A percentile compares a stretch with the other conserved stretches of the same genome.
Conservation (phyloP, 768 basidiomycete genomes). For the Auricularia sp. region DNA sequence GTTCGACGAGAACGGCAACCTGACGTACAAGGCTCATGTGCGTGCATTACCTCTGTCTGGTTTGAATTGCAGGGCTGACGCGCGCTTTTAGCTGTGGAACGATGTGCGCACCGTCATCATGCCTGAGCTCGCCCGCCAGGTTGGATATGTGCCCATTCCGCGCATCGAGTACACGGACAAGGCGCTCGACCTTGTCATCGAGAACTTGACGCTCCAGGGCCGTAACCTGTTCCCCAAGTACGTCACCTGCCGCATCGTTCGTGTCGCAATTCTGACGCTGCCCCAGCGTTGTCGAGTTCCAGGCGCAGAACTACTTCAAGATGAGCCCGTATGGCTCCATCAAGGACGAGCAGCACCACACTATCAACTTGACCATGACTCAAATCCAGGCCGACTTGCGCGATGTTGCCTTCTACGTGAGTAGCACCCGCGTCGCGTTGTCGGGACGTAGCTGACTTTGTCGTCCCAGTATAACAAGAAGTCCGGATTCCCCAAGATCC, state of each 20-base stretch:
- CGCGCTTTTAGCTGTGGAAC: conserved; percentile 5
- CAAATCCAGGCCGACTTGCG: conserved; percentile 93
- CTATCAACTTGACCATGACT: conserved; percentile 61
- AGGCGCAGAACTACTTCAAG: conserved; percentile 73
- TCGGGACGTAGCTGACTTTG: not conserved
- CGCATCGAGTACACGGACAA: conserved; percentile 91
- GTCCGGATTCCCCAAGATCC: conserved; percentile 69
- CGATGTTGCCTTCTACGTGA: conserved; percentile 74
- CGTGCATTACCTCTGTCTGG: not conserved
- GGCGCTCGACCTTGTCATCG: conserved; percentile 76
- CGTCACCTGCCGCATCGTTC: not conserved
- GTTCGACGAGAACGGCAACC: conserved; percentile 67
- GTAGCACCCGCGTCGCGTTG: not conserved
- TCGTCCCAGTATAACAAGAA: conserved; percentile 45
- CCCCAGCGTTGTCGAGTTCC: conserved; percentile 41
- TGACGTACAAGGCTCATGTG: conserved; percentile 80
- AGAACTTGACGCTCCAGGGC: conserved; percentile 83
- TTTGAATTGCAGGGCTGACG: too few relatives aligned
- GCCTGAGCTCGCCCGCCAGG: conserved; percentile 23
- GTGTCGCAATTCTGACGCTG: not conserved
- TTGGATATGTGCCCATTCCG: conserved; percentile 82
- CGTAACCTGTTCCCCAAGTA: conserved; percentile 79
- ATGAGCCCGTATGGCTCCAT: conserved; percentile 66
- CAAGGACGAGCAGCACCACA: conserved; percentile 55
- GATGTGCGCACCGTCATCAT: conserved; percentile 1